A percentile compares a stretch with the other conserved stretches of the same genome.
These are phyloP conservation scores for Fusarium temperatum DNA, from an alignment of 2,329 filamentous ascomycete genomes.

Conservation along the genomic window DNA sequence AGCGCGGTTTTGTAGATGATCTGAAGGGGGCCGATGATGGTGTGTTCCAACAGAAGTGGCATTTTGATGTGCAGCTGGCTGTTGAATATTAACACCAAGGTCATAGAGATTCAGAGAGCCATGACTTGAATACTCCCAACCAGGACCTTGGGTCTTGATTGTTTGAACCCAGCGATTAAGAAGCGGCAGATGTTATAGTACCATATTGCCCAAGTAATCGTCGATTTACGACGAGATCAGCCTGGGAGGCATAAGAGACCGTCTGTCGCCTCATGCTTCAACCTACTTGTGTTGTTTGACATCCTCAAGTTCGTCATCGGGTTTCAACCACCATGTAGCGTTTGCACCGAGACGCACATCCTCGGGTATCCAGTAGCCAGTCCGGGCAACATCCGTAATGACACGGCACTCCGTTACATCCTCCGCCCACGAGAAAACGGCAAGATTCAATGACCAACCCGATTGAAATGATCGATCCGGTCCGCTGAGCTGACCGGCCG, in stretches of 20 bases:
- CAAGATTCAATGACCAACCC: not conserved
- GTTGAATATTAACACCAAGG: not conserved
- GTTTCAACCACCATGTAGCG: not conserved
- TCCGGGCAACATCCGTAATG: not conserved
- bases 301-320: not conserved
- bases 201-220: too few species aligned
- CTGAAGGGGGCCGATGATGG: not conserved
- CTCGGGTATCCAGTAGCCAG: not conserved
- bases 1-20: not conserved
- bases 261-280: not conserved
- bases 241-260: not conserved
- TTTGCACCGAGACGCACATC: not conserved
- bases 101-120: not conserved
- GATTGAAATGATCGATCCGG: conserved; percentile 3
- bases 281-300: not conserved
- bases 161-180: not conserved
- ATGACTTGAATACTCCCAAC: not conserved
- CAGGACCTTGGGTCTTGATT: not conserved
- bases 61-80: not conserved
- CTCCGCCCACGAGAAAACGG: not conserved
- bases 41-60: not conserved
- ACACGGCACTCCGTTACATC: not conserved
- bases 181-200: not conserved
- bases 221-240: not conserved
- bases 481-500: conserved; percentile 10